Conservation (phyloP, 345 rosid genomes). For the Brassica carinata region DNA sequence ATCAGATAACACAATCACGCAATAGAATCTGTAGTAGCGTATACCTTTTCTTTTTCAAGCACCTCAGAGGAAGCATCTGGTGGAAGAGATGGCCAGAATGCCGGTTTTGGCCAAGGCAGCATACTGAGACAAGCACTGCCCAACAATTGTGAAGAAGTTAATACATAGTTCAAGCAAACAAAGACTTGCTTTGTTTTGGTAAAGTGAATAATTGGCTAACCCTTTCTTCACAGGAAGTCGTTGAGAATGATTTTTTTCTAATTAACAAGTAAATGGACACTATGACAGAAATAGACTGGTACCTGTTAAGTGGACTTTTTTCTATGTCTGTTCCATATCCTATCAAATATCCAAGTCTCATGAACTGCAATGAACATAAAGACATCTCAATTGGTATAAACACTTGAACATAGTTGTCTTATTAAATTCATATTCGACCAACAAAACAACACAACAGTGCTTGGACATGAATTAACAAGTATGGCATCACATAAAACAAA, state of each 20-base stretch:
- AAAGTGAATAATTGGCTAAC: constrained; percentile 3
- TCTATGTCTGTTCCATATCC: constrained; percentile 89
- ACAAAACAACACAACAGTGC: constrained; percentile 14
- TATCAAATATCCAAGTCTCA: constrained; percentile 91
- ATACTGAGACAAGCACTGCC: constrained; percentile 95
- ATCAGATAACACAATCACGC: constrained; percentile 18
- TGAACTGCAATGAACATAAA: constrained; percentile 66
- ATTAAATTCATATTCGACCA: constrained; percentile 9
- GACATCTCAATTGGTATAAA: constrained; percentile 27
- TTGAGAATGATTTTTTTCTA: background rate
- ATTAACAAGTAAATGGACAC: constrained; percentile 2
- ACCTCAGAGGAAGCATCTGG: constrained; percentile 77
- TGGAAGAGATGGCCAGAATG: constrained; percentile 94
- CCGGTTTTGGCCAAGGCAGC: constrained; percentile 99
- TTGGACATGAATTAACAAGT: constrained; percentile 10
- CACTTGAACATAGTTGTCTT: constrained; percentile 5
- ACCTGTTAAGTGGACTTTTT: constrained; percentile 98
- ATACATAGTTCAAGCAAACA: background rate
- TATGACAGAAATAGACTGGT: constrained; percentile 18
- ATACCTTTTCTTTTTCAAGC: constrained; percentile 94
- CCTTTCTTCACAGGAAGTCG: background rate
- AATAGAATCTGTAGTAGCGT: constrained; percentile 37
- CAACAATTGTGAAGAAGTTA: constrained; percentile 35
- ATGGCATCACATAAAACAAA: constrained; percentile 15
- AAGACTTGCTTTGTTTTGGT: constrained; percentile 15